Evolutionary conservation across 1,284 basidiomycete species (phyloP), one percentile per base, ranked within the genome.

Genomic region (Melampsora americana): DNA sequence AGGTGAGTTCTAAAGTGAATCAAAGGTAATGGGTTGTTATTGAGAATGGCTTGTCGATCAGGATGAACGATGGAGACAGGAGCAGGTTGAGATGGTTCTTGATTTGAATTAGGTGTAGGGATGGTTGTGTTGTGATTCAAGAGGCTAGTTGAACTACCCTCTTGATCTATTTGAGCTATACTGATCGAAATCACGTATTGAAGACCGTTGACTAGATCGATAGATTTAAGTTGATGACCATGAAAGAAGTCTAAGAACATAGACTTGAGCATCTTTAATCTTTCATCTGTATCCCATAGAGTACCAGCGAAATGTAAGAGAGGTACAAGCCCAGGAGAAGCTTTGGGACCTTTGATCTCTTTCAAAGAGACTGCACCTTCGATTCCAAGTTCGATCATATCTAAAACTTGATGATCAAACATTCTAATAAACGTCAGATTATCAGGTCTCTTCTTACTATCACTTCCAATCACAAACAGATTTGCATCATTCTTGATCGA

Each of bases 341-440:
- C 89, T 87, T 96, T 96, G 50, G 89, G 86, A 62, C 90, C 90
- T 91, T 95, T 80, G 3, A 53, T 53, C 60, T 60, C 48, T 48
- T 56, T 60, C 9, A 39, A 64, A 20, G 61, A 77, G 20, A 71
- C 39, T 4, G 50, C 23, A 32, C 59, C 61, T 62, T 53, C 35
- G 28, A 99, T 89, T 5, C 94, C 94, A 26, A 96, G 85, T 85
- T 99, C 96, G 77, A 93, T 87, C 91, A 97, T 95, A 83, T 99
- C 96, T 81, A 99, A 85, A 28, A 98, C 88, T 80, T 89, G 86
- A 39, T 89, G 87, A 80, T 97, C 91, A 80, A 91, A 99, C 87
- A 91, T 94, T 72, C 96, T 85, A 16, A 90, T 90, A 80, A 96
- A 90, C 1, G 91, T 89, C 75, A 99, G 83, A 71, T 92, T 90